These are phyloP conservation scores for Tetragonia tetragonoides DNA, from an alignment of 148 eudicot species.

Conservation along the genomic window DNA sequence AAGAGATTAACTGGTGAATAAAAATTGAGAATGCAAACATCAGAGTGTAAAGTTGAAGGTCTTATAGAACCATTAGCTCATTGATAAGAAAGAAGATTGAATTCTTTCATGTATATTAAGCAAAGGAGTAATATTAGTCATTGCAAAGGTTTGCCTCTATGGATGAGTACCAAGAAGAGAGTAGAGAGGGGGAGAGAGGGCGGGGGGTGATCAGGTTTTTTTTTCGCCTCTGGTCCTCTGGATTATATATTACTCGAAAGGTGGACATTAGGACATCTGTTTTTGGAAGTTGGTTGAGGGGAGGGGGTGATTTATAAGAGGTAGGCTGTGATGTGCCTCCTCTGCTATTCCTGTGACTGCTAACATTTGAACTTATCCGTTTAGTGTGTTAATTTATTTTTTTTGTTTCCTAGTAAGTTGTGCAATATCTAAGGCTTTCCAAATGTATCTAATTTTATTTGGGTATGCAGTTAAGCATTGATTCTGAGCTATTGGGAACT, in stretches of 20 bases:
- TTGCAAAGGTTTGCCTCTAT: background rate
- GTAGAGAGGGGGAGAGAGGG: background rate
- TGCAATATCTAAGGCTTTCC: background rate
- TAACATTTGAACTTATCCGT: background rate
- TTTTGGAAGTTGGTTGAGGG: no score
- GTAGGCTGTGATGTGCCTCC: background rate
- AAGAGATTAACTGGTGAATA: background rate
- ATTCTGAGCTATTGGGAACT: background rate
- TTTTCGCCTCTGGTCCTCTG: background rate
- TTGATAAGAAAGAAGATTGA: background rate
- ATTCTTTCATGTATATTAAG: background rate
- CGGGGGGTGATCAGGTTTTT: no score
- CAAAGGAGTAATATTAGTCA: background rate
- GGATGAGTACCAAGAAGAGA: background rate
- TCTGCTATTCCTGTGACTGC: background rate
- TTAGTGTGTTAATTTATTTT: background rate
- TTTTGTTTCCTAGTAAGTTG: background rate
- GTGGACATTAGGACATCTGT: no score
- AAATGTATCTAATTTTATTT: background rate
- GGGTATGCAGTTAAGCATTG: background rate
- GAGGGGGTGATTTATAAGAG: no score
- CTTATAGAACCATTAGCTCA: background rate
- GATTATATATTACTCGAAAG: no score
- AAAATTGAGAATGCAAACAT: background rate
- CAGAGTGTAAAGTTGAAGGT: background rate